Base-by-base conservation (phyloP, 1,284 basidiomycete genomes). In the Ustilago cynodontis region DNA sequence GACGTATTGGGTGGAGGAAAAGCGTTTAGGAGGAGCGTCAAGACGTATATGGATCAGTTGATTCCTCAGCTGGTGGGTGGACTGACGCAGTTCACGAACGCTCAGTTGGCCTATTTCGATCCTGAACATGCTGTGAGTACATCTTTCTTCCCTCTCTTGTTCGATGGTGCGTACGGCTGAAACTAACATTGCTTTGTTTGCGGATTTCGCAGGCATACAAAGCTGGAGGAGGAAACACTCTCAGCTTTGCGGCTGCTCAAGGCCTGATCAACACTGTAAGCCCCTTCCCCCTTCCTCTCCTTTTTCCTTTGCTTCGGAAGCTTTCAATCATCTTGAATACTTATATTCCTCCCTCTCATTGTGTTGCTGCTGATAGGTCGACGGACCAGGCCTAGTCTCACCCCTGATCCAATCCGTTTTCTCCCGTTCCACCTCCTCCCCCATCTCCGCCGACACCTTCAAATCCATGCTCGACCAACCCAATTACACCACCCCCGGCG, bases 71-170 rank as follows among this genome's bases (percentile, higher is more conserved):
- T 68, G 9, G 66, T 62, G 9, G 59, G 59, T 3, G 60, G 59
- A 3, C 8, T 63, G 8, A 59, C 55, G 24, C 59, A 68, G 35
- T 52, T 53, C 9, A 52, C 56, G n/a, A 22, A 62, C 16, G 59
- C 53, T 18, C 58, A 68, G 50, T 29, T 68, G 37, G 66, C 66
- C 2, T 47, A 58, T 43, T 68, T 68, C 31, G 66, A 68, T 20
- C 66, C 59, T 14, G 54, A 37, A 20, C 66, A 68, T 50, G 66
- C 59, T 13, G 65, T 60, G 31, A 24, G 57, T 50, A 16, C 18
- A n/a, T 26, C 14, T 22, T 20, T 53, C 28, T 41, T 33, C 39
- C 39, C 18, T n/a, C n/a, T 9, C 20, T 22, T 47, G 29, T 22
- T 14, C n/a, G n/a, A n/a, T n/a, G n/a, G n/a, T n/a, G n/a, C n/a